Percentiles rank a stretch among this genome's conserved stretches.
phyloP scores from a whole-genome alignment of 768 basidiomycete species.

The Naganishia vishniacii region DNA sequence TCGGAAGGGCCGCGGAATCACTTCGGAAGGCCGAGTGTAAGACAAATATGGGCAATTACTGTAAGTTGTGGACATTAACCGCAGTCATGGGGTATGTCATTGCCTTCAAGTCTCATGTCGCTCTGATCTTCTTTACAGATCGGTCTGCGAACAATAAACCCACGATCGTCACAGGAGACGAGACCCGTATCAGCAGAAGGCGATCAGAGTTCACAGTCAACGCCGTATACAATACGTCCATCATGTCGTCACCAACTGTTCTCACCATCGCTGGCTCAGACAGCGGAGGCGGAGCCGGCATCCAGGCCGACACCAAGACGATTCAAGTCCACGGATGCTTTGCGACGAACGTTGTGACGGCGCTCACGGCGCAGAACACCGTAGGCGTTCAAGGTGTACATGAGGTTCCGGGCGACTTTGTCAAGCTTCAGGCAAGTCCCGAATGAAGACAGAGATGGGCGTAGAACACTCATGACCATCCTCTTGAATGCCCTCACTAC shows the following conservation, averaged over 20 bases:
- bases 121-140: too few species aligned
- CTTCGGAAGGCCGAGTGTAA: too few species aligned
- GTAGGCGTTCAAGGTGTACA: slow-evolving; percentile 71
- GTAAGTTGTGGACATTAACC: too few species aligned
- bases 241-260: slow-evolving; percentile 33
- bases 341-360: slow-evolving; percentile 75
- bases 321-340: slow-evolving; percentile 73
- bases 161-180: too few species aligned
- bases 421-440: slow-evolving; percentile 63
- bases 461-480: too few species aligned
- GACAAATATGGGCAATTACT: too few species aligned
- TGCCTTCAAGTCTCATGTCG: too few species aligned
- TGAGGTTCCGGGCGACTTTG: slow-evolving; percentile 62
- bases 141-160: too few species aligned
- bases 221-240: background rate
- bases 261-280: slow-evolving; percentile 59
- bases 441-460: background rate
- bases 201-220: too few species aligned
- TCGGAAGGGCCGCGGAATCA: too few species aligned
- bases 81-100: too few species aligned
- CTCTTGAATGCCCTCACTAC: background rate
- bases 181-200: too few species aligned
- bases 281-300: slow-evolving; percentile 78
- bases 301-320: slow-evolving; percentile 87
- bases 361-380: slow-evolving; percentile 84